phyloP scores from a whole-genome alignment of 352 stramenopile species.

The Globisporangium middletonii region DNA sequence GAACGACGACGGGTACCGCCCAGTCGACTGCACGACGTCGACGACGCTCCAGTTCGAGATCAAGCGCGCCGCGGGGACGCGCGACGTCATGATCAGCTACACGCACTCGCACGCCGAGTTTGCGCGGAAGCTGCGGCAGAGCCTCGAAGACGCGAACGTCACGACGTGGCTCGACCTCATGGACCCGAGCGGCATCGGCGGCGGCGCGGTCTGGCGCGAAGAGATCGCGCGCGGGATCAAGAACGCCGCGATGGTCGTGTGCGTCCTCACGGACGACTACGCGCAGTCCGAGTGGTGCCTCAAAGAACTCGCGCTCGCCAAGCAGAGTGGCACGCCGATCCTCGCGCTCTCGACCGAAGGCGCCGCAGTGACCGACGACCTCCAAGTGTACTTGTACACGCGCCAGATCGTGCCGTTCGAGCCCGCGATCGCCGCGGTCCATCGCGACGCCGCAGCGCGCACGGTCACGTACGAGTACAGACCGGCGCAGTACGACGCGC shows the following conservation, averaged over 20 bases:
- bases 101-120: conserved; percentile 78
- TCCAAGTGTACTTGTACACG: conserved; percentile 84
- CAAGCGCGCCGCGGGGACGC: conserved; percentile 66
- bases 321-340: conserved; percentile 60
- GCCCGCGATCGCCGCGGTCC: conserved; percentile 49
- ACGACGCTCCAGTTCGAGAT: conserved; percentile 80
- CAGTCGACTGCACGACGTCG: conserved; percentile 78
- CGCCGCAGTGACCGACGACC: conserved; percentile 51
- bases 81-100: conserved; percentile 88
- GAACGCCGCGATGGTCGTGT: conserved; percentile 66
- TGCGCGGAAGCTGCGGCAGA: conserved; percentile 59
- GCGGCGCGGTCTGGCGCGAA: conserved; percentile 73
- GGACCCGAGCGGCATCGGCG: conserved; percentile 74
- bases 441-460: conserved; percentile 37
- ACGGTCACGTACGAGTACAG: conserved; percentile 68
- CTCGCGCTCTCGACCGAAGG: conserved; percentile 62
- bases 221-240: conserved; percentile 77
- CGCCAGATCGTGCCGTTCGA: conserved; percentile 82
- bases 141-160: conserved; percentile 63
- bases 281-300: conserved; percentile 20
- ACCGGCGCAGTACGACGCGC: conserved; percentile 48
- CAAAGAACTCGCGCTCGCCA: conserved; percentile 59
- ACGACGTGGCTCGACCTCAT: conserved; percentile 81
- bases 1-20: conserved; percentile 60
- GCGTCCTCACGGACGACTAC: conserved; percentile 73